Conservation (phyloP, 306 rosid genomes). For the Amphicarpaea edgeworthii region DNA sequence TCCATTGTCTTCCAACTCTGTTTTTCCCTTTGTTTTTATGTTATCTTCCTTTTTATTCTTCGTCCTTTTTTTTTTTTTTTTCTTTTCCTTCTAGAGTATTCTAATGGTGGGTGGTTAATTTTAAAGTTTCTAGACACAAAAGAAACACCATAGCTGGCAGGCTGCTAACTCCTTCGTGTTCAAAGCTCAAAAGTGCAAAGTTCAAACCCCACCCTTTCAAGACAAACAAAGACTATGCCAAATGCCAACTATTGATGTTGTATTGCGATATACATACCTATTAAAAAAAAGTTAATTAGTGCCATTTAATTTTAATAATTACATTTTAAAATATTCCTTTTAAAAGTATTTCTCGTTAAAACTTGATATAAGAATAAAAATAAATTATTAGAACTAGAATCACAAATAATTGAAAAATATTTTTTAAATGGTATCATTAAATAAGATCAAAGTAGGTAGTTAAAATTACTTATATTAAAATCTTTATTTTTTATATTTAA, state of each 20-base stretch:
- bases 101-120: constrained; percentile 43
- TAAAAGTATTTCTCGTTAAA: too few relatives aligned
- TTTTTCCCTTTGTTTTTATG: constrained; percentile 30
- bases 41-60: constrained; percentile 16
- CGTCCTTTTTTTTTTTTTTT: constrained; percentile 2
- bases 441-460: too few relatives aligned
- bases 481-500: too few relatives aligned
- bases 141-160: constrained; percentile 45
- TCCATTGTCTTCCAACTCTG: background rate
- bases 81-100: constrained; percentile 22
- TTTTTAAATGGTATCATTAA: too few relatives aligned
- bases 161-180: constrained; percentile 34
- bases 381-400: too few relatives aligned
- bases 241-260: constrained; percentile 25
- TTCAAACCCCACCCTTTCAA: constrained; percentile 28
- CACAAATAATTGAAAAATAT: too few relatives aligned
- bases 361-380: too few relatives aligned
- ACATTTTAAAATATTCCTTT: too few relatives aligned
- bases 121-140: constrained; percentile 15
- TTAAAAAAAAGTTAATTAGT: too few relatives aligned
- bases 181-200: constrained; percentile 30
- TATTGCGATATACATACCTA: background rate
- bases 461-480: too few relatives aligned
- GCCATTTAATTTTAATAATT: too few relatives aligned
- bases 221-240: constrained; percentile 29